phyloP scores from a whole-genome alignment of 2,329 filamentous ascomycete genomes.

The Alternaria brassicae region DNA sequence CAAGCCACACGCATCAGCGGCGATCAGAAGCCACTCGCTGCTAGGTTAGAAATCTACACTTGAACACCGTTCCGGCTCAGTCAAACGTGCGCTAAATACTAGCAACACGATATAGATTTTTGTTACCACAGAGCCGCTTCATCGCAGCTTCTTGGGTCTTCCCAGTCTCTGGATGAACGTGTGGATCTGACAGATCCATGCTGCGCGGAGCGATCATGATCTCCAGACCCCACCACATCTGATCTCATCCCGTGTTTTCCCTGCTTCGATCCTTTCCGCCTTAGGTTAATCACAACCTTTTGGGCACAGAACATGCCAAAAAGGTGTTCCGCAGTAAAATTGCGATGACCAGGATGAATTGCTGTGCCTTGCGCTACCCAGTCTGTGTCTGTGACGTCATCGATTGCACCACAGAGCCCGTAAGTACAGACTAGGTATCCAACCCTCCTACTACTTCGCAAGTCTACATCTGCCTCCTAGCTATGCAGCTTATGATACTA shows the following conservation, averaged over 20 bases:
- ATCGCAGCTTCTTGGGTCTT: neutral
- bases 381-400: slow-evolving; percentile 3
- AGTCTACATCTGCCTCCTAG: slow-evolving; percentile 59
- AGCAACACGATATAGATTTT: neutral
- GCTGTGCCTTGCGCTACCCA: neutral
- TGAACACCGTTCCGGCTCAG: neutral
- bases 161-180: neutral
- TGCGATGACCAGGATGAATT: neutral
- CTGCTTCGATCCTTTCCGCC: slow-evolving; percentile 15
- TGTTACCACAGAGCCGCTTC: neutral
- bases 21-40: slow-evolving; percentile 3
- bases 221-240: slow-evolving; percentile 11
- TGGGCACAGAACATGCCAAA: neutral
- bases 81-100: neutral
- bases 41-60: neutral
- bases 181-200: neutral
- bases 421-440: neutral
- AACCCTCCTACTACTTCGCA: neutral
- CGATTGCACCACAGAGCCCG: neutral
- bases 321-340: neutral
- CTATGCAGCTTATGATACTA: slow-evolving; percentile 96
- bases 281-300: neutral
- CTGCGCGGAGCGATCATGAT: slow-evolving; percentile 10
- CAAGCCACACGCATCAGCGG: slow-evolving; percentile 18
- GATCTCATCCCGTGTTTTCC: slow-evolving; percentile 8